Conservation (phyloP, 345 rosid species). For the Bruguiera sexangula region DNA sequence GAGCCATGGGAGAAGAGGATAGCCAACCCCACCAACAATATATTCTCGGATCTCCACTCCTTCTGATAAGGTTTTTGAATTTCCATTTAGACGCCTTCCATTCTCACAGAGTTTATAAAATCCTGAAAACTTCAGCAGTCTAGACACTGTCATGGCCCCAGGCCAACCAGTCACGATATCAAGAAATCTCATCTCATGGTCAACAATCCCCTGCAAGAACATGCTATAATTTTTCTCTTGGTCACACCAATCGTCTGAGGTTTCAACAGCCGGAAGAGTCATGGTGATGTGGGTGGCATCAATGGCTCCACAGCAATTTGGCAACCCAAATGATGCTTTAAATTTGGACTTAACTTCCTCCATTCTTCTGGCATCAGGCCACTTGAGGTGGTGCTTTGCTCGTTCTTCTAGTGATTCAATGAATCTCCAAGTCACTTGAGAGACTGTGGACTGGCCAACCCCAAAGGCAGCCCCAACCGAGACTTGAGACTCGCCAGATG, state of each 20-base stretch:
- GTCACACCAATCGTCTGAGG: conserved; percentile 96
- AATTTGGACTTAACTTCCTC: conserved; percentile 67
- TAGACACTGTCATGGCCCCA: conserved; percentile 59
- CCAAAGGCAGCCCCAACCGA: conserved; percentile 88
- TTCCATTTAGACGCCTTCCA: conserved; percentile 60
- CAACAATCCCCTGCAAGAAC: conserved; percentile 85
- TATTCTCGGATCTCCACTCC: conserved; percentile 57
- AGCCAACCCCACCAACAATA: conserved; percentile 70
- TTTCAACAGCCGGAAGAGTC: conserved; percentile 92
- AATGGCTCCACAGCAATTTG: conserved; percentile 86
- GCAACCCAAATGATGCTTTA: conserved; percentile 61
- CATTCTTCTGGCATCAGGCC: conserved; percentile 67
- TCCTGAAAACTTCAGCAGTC: conserved; percentile 58
- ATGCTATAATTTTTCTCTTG: conserved; percentile 81
- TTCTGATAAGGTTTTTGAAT: conserved; percentile 31
- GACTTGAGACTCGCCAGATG: conserved; percentile 96
- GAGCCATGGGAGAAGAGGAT: conserved; percentile 93
- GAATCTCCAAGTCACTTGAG: conserved; percentile 98
- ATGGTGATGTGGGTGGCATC: conserved; percentile 85
- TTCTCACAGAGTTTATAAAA: conserved; percentile 68
- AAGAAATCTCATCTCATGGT: conserved; percentile 85
- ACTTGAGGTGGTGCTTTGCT: conserved; percentile 75
- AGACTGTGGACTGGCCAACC: conserved; percentile 95
- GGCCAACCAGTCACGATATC: conserved; percentile 97
- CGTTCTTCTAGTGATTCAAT: conserved; percentile 95